Percentiles rank a stretch among this genome's conserved stretches.
phyloP scores from a whole-genome alignment of 495 filamentous ascomycete genomes.

The Bathelium albidoporum region DNA sequence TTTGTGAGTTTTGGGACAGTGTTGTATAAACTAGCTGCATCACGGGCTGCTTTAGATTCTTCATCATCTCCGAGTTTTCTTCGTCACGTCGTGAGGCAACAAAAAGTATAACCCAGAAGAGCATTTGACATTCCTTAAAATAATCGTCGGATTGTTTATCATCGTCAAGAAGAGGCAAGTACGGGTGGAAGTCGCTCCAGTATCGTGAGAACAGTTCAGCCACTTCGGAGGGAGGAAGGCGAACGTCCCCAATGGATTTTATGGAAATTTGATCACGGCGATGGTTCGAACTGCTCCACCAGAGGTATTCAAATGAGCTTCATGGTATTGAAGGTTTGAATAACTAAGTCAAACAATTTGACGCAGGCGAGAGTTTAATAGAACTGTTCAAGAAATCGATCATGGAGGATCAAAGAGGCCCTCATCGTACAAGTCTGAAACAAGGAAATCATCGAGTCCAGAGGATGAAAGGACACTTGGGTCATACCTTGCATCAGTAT shows the following conservation, averaged over 20 bases:
- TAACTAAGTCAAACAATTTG: slow-evolving; percentile 24
- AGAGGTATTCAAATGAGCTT: background rate
- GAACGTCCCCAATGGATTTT: slow-evolving; percentile 59
- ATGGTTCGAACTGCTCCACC: slow-evolving; percentile 14
- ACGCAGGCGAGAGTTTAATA: no score
- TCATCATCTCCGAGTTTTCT: slow-evolving; percentile 54
- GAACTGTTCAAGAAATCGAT: no score
- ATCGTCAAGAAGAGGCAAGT: slow-evolving; percentile 70
- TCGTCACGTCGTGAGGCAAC: slow-evolving; percentile 69
- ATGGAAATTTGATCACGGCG: slow-evolving; percentile 3
- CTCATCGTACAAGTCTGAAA: background rate
- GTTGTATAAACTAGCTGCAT: slow-evolving; percentile 73
- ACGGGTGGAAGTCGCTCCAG: slow-evolving; percentile 75
- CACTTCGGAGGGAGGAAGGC: slow-evolving; percentile 60
- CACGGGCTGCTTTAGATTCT: slow-evolving; percentile 58
- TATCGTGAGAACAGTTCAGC: slow-evolving; percentile 66
- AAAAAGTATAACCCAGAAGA: slow-evolving; percentile 81
- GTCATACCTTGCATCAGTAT: background rate
- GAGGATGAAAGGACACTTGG: background rate
- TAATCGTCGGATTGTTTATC: slow-evolving; percentile 64
- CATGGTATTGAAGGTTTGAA: background rate
- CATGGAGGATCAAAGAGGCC: no score
- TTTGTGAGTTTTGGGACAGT: slow-evolving; percentile 71
- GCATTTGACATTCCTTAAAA: slow-evolving; percentile 57
- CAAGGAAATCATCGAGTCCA: background rate